Percentiles rank a stretch among this genome's conserved stretches.
Evolutionary conservation across 2,329 filamentous ascomycete species (phyloP).

Genomic region (Beauveria brongniartii): DNA sequence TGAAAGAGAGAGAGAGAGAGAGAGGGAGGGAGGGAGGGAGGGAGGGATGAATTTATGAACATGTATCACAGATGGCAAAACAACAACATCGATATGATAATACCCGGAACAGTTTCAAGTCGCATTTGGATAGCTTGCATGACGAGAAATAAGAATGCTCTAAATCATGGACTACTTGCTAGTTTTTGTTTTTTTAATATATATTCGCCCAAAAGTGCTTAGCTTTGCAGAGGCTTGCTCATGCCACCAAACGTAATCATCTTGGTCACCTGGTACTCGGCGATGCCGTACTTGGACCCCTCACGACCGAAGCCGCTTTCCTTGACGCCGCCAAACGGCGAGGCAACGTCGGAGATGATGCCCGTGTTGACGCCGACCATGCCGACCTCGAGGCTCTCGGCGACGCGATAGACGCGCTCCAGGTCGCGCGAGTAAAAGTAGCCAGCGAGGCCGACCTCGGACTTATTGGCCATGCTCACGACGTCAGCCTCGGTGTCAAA

Average conservation of each 20-base stretch:
- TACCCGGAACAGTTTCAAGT: neutral
- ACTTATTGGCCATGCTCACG: slow-evolving; percentile 69
- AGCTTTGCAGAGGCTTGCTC: slow-evolving; percentile 45
- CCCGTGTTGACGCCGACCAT: slow-evolving; percentile 85
- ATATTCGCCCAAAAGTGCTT: neutral
- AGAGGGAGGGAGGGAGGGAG: too few relatives aligned
- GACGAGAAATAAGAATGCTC: neutral
- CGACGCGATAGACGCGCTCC: slow-evolving; percentile 51
- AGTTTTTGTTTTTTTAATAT: neutral
- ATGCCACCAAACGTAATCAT: slow-evolving; percentile 48
- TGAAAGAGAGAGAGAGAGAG: neutral
- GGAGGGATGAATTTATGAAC: too few relatives aligned
- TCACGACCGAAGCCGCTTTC: slow-evolving; percentile 74
- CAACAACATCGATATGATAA: neutral
- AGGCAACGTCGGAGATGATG: slow-evolving; percentile 48
- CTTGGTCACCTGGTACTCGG: slow-evolving; percentile 70
- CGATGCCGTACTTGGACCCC: slow-evolving; percentile 67
- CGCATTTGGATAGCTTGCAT: neutral
- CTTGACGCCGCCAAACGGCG: slow-evolving; percentile 73
- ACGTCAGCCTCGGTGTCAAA: slow-evolving; percentile 89
- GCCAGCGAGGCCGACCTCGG: slow-evolving; percentile 82
- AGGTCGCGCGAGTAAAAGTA: slow-evolving; percentile 79
- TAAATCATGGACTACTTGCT: neutral
- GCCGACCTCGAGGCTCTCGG: slow-evolving; percentile 68
- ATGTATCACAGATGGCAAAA: neutral